Base-by-base conservation (phyloP, 495 filamentous ascomycete species). In the Penicillium samsonianum region DNA sequence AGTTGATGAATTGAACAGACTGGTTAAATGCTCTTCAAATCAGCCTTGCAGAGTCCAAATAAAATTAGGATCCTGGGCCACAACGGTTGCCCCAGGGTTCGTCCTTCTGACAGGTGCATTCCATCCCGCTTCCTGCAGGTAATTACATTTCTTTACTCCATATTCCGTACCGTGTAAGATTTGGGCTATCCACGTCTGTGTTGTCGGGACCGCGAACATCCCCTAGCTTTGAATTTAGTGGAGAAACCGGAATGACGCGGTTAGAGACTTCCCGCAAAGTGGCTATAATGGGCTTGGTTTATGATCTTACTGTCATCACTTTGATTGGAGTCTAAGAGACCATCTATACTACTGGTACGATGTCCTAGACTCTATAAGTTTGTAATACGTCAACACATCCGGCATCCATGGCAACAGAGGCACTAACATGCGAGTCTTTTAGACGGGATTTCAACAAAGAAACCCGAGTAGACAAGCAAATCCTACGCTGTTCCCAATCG, bases 31-130 rank as follows among this genome's bases (percentile, higher is more conserved):
- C 45, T 10, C n/a, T 31, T 54, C 40, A 42, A 37, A 35, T 44
- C 40, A 44, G 49, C 50, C 22, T 23, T 51, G 44, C 25, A 50
- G 17, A 26, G 30, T 33, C 30, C 30, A 33, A 33, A 35, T 40
- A 3, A 57, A 63, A 50, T 53, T 48, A 26, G 50, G 46, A 62
- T 48, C 48, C 50, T 58, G 46, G 63, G 66, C 59, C 64, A 65
- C 12, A 67, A 66, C 66, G 66, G 66, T 53, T 44, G 66, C 66
- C 66, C 66, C 66, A 68, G 64, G 56, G 66, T 68, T 68, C 66
- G 61, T 68, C 53, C 16, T 37, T 53, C 59, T 62, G 63, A 65
- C 65, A 65, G 57, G 48, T 63, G 59, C 47, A 57, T 51, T 65
- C 43, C 46, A 55, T 48, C 35, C 45, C 50, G 50, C 53, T 46